These are phyloP conservation scores for Raffaelea ambrosiae DNA, from an alignment of 2,329 filamentous ascomycete species.

Conservation along the genomic window DNA sequence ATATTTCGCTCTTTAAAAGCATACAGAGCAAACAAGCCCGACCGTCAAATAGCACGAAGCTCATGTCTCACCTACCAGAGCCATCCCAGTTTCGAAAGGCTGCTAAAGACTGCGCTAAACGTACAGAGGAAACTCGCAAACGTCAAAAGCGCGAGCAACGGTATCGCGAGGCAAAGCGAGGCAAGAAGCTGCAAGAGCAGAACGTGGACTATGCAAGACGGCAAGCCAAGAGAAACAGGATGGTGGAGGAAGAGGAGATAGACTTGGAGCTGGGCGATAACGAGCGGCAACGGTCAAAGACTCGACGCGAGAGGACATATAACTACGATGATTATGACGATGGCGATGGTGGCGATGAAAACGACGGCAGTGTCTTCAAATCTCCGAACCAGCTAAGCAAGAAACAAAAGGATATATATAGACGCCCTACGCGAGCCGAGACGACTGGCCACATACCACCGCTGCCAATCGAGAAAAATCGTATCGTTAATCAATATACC, in stretches of 20 bases:
- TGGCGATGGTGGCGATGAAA: too few species aligned
- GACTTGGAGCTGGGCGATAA: not conserved
- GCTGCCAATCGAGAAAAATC: not conserved
- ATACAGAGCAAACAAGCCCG: not conserved
- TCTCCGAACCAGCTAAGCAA: too few species aligned
- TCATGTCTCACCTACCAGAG: not conserved
- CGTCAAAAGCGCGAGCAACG: not conserved
- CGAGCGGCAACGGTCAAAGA: not conserved
- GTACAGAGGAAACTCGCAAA: not conserved
- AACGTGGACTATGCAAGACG: too few species aligned
- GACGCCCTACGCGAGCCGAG: too few species aligned
- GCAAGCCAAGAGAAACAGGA: too few species aligned
- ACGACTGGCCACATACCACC: too few species aligned
- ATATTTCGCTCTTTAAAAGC: slow-evolving; percentile 1
- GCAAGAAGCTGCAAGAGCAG: not conserved
- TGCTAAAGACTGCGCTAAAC: not conserved
- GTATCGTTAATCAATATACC: slow-evolving; percentile 10
- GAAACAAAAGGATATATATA: too few species aligned
- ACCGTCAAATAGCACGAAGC: not conserved
- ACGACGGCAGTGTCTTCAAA: not conserved
- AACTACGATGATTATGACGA: too few species aligned
- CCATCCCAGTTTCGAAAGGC: slow-evolving; percentile 2
- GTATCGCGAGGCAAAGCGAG: slow-evolving; percentile 1
- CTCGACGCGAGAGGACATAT: too few species aligned
- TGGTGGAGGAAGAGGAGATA: too few species aligned